Evolutionary conservation across 352 stramenopile species (phyloP), one percentile per base, ranked within the genome.

Genomic region (Elongisporangium undulatum): DNA sequence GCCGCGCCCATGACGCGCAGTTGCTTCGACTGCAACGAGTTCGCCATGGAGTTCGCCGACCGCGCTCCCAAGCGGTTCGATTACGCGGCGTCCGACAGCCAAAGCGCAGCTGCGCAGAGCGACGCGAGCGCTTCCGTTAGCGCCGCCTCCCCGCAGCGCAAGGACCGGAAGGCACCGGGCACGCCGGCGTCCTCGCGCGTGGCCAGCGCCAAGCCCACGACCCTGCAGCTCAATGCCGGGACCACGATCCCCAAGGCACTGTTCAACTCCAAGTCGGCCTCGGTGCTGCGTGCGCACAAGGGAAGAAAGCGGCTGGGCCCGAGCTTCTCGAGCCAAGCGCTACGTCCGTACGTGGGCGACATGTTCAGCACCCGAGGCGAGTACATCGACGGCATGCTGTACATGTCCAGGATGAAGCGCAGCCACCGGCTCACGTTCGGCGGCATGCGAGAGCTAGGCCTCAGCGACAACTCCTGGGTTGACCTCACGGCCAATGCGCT

Each of bases 371-470:
- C 85, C 4, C 69, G 85, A 5, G 86, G 86, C 4, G 82, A 94
- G 17, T 95, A 95, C 62, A 77, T 94, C 20, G 85, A 95, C 4
- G 86, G 86, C 3, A 88, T 94, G 79, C 53, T 95, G 13, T 95
- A 95, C 63, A 94, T 94, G 82, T 90, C 82, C 6, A 80, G 85
- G 41, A 95, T 95, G 86, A 91, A 92, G 63, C 72, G 72, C 21
- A 89, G 75, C 50, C 78, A 82, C 17, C 71, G 78, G 57, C 62
- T 78, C 17, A 70, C 74, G 4, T 75, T 77, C n/a, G 72, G 75
- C 4, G 56, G 53, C 15, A 39, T 38, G 7, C 17, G 24, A 2
- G 49, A 63, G 1, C 51, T 53, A 2, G 17, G 48, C 49, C 41
- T 53, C n/a, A 67, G 61, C 7, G 52, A 69, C n/a, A 61, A 41